Percentiles rank a stretch among this genome's conserved stretches.
phyloP scores from a whole-genome alignment of 2,329 filamentous ascomycete genomes.

The Trichoderma atrobrunneum region DNA sequence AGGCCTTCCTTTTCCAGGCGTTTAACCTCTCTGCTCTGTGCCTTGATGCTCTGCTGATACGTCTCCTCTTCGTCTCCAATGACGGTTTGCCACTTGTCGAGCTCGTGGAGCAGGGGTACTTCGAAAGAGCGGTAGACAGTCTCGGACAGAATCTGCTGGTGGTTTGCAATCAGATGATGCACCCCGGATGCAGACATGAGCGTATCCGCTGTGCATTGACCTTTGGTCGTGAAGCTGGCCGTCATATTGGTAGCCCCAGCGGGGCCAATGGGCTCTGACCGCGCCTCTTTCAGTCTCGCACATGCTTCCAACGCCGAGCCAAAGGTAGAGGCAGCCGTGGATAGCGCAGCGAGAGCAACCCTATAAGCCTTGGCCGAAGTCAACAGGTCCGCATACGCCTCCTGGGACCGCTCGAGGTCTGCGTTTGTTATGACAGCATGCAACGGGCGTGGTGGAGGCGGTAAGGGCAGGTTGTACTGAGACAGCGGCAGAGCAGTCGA shows the following conservation, averaged over 20 bases:
- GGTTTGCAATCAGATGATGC: conserved; percentile 66
- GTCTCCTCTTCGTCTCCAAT: conserved; percentile 63
- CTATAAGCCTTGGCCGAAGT: conserved; percentile 63
- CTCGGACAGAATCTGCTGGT: conserved; percentile 67
- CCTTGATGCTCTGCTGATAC: conserved; percentile 55
- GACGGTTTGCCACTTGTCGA: conserved; percentile 62
- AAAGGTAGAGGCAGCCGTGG: conserved; percentile 60
- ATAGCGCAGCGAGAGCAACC: conserved; percentile 58
- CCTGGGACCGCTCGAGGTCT: conserved; percentile 62
- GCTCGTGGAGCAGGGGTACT: conserved; percentile 65
- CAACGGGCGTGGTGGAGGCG: conserved; percentile 56
- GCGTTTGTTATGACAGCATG: conserved; percentile 60
- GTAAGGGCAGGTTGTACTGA: conserved; percentile 56
- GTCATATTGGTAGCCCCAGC: conserved; percentile 39
- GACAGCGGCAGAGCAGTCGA: conserved; percentile 61
- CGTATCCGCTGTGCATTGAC: conserved; percentile 60
- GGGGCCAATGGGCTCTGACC: conserved; percentile 54
- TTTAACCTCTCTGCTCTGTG: conserved; percentile 59
- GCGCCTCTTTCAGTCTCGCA: conserved; percentile 65
- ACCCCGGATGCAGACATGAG: conserved; percentile 62
- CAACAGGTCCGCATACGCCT: conserved; percentile 61
- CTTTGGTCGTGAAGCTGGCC: conserved; percentile 47
- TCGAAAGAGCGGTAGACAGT: conserved; percentile 67
- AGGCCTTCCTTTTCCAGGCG: conserved; percentile 63
- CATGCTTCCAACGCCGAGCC: conserved; percentile 64